Conservation (phyloP, 768 basidiomycete genomes). For the Russula olivacea region DNA sequence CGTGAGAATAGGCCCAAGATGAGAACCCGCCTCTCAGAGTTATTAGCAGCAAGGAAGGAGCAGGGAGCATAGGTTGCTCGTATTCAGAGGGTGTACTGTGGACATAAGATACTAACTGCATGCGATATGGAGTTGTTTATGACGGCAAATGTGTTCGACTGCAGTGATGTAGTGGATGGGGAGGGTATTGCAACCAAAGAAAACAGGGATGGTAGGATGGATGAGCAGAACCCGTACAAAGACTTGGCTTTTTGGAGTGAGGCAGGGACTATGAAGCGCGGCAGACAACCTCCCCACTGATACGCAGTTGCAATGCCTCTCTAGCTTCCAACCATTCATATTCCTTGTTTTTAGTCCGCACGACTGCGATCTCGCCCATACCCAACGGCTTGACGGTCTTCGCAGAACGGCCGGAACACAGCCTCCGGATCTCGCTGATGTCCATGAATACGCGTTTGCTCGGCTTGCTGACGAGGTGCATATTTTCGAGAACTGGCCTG, state of each 20-base stretch:
- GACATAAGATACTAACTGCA: background rate
- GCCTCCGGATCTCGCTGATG: conserved; percentile 59
- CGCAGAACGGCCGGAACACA: conserved; percentile 79
- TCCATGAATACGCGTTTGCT: conserved; percentile 77
- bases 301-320: conserved; percentile 74
- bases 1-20: conserved; percentile 62
- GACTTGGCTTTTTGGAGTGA: too few relatives aligned
- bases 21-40: conserved; percentile 64
- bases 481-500: conserved; percentile 69
- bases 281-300: conserved; percentile 85
- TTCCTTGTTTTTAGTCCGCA: conserved; percentile 64
- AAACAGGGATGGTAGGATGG: background rate
- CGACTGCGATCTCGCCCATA: conserved; percentile 89
- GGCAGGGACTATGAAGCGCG: conserved; percentile 40
- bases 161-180: background rate
- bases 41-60: conserved; percentile 36
- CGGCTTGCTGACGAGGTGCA: conserved; percentile 81
- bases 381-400: conserved; percentile 78
- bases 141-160: background rate
- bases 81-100: background rate
- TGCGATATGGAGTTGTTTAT: background rate
- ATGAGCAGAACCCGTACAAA: too few relatives aligned
- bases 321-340: conserved; percentile 88
- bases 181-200: background rate
- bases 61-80: conserved; percentile 11